These are phyloP conservation scores for Caulochytrium protostelioides DNA, from an alignment of 371 early-diverging fungal species.

Conservation along the genomic window DNA sequence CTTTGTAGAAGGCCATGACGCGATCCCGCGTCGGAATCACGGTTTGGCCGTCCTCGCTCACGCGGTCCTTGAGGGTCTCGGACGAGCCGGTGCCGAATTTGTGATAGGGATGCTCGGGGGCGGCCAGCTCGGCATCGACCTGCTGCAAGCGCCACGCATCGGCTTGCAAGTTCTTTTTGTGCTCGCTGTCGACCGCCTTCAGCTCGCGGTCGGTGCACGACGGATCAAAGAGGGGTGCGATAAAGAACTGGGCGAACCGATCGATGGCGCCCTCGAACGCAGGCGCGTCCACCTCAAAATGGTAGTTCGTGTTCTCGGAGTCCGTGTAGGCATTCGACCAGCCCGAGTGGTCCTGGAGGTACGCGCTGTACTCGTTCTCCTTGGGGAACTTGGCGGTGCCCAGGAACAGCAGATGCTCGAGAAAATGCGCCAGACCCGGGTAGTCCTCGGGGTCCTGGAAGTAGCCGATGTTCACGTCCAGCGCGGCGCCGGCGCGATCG, in stretches of 20 bases:
- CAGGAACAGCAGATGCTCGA: constrained; percentile 94
- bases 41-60: constrained; percentile 40
- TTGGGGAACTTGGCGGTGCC: too few species aligned
- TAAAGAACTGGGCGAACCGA: constrained; percentile 87
- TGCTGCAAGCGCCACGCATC: constrained; percentile 71
- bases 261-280: constrained; percentile 77
- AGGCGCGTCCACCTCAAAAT: constrained; percentile 72
- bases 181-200: constrained; percentile 84
- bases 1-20: constrained; percentile 62
- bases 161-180: constrained; percentile 70
- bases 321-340: constrained; percentile 87
- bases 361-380: constrained; percentile 89
- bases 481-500: constrained; percentile 72
- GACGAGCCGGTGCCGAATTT: constrained; percentile 66
- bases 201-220: constrained; percentile 78
- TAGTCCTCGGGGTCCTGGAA: constrained; percentile 29
- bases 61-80: constrained; percentile 52
- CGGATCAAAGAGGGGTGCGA: constrained; percentile 65
- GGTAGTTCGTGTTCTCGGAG: constrained; percentile 76
- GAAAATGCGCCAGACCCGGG: constrained; percentile 94
- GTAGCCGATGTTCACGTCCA: constrained; percentile 84
- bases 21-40: constrained; percentile 59
- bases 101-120: constrained; percentile 56
- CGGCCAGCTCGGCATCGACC: constrained; percentile 56
- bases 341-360: constrained; percentile 72